Evolutionary conservation across 352 stramenopile genomes (phyloP).

Genomic region (Peronospora destructor): DNA sequence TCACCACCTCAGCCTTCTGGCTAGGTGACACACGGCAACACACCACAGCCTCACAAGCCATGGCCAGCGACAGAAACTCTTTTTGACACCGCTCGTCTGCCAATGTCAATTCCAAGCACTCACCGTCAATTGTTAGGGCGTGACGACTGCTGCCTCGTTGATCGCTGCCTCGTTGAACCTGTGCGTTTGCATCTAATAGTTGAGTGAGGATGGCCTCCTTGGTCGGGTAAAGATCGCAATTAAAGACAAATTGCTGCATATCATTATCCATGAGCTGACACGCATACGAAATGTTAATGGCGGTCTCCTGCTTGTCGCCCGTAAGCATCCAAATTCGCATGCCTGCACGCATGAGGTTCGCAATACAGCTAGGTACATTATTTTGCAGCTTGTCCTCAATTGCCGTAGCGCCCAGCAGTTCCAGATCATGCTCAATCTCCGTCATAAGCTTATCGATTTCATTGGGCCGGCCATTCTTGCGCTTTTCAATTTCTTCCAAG

Average conservation of each 20-base stretch:
- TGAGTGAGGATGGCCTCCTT: slow-evolving; percentile 37
- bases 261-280: slow-evolving; percentile 84
- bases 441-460: slow-evolving; percentile 65
- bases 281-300: slow-evolving; percentile 91
- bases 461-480: slow-evolving; percentile 57
- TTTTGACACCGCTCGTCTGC: slow-evolving; percentile 43
- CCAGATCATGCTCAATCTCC: slow-evolving; percentile 78
- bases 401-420: slow-evolving; percentile 81
- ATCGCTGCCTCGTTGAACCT: slow-evolving; percentile 13
- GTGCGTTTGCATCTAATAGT: slow-evolving; percentile 29
- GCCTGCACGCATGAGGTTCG: slow-evolving; percentile 72
- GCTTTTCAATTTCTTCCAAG: slow-evolving; percentile 76
- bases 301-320: slow-evolving; percentile 91
- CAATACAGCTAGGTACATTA: slow-evolving; percentile 82
- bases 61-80: slow-evolving; percentile 62
- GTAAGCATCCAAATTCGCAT: slow-evolving; percentile 93
- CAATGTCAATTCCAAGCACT: slow-evolving; percentile 60
- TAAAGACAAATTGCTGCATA: slow-evolving; percentile 74
- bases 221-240: slow-evolving; percentile 53
- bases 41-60: slow-evolving; percentile 68
- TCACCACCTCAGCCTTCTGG: slow-evolving; percentile 78
- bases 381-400: slow-evolving; percentile 93
- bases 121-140: slow-evolving; percentile 62
- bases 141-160: slow-evolving; percentile 28
- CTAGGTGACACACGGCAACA: slow-evolving; percentile 76